These are phyloP conservation scores for Leucosporidium yakuticum DNA, from an alignment of 768 basidiomycete genomes.

Conservation along the genomic window DNA sequence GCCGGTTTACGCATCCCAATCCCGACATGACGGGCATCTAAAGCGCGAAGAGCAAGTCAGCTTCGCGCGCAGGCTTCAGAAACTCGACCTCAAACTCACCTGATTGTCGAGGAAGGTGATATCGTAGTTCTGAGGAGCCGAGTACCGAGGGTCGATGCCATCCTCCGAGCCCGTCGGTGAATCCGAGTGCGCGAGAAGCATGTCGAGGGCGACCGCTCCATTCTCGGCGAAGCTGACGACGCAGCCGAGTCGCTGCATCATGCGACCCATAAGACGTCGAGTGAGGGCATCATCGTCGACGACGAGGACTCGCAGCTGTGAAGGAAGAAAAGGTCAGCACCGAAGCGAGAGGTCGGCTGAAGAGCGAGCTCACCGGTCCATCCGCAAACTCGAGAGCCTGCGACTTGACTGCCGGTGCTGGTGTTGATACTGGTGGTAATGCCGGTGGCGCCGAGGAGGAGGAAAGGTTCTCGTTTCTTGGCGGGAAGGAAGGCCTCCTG, in stretches of 20 bases:
- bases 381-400: neutral
- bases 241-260: slow-evolving; percentile 72
- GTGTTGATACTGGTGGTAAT: neutral
- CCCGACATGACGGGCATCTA: slow-evolving; percentile 59
- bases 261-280: slow-evolving; percentile 69
- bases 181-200: slow-evolving; percentile 51
- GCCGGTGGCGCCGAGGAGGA: neutral
- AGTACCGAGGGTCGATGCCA: neutral
- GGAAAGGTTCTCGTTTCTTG: neutral
- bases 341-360: neutral
- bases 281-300: slow-evolving; percentile 62
- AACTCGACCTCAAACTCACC: slow-evolving; percentile 53
- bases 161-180: neutral
- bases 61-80: too few species aligned
- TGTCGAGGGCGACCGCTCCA: slow-evolving; percentile 66
- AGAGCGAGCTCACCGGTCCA: neutral
- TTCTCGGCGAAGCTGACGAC: slow-evolving; percentile 75
- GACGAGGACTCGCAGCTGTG: slow-evolving; percentile 32
- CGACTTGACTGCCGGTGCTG: neutral
- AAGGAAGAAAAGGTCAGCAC: neutral
- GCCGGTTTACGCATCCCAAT: slow-evolving; percentile 57
- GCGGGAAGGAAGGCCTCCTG: slow-evolving; percentile 34
- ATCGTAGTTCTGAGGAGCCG: slow-evolving; percentile 41
- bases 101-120: slow-evolving; percentile 64
- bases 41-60: slow-evolving; percentile 64